Evolutionary conservation across 1,284 basidiomycete genomes (phyloP).

Genomic region (Cystobasidium sp.): DNA sequence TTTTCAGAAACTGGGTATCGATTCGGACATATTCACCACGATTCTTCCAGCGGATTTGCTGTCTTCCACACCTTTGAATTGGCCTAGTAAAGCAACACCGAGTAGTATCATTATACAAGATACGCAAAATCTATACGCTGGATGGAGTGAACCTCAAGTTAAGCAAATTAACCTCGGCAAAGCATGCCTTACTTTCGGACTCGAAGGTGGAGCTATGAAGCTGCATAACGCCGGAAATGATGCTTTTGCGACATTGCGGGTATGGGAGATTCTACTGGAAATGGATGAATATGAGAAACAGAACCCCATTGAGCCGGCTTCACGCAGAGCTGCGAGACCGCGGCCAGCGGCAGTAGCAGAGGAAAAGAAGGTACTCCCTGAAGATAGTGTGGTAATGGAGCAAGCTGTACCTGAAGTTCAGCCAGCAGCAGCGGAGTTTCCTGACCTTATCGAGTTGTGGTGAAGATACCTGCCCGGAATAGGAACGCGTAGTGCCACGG

Average conservation of each 20-base stretch:
- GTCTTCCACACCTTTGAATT: background rate
- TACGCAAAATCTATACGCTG: slow-evolving; percentile 37
- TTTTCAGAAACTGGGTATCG: slow-evolving; percentile 39
- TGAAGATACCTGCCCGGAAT: background rate
- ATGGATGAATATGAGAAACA: slow-evolving; percentile 13
- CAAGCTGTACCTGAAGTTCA: background rate
- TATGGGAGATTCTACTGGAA: slow-evolving; percentile 43
- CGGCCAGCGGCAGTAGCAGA: background rate
- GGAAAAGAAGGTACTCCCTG: background rate
- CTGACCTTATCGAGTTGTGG: slow-evolving; percentile 19
- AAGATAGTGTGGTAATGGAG: too few species aligned
- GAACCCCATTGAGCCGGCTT: too few species aligned
- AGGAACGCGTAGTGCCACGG: background rate
- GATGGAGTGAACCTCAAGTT: slow-evolving; percentile 39
- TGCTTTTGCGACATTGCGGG: slow-evolving; percentile 58
- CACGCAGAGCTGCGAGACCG: background rate
- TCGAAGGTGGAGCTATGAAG: slow-evolving; percentile 55
- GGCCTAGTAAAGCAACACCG: slow-evolving; percentile 11
- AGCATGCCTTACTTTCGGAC: slow-evolving; percentile 22
- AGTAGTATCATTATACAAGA: slow-evolving; percentile 36
- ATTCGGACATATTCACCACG: slow-evolving; percentile 9
- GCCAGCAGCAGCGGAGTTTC: background rate
- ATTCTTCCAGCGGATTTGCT: background rate
- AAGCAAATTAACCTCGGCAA: slow-evolving; percentile 43
- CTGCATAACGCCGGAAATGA: slow-evolving; percentile 86